Percentiles rank a stretch among this genome's conserved stretches.
Conservation (phyloP, 208 protist species). For the Leishmania guyanensis region DNA sequence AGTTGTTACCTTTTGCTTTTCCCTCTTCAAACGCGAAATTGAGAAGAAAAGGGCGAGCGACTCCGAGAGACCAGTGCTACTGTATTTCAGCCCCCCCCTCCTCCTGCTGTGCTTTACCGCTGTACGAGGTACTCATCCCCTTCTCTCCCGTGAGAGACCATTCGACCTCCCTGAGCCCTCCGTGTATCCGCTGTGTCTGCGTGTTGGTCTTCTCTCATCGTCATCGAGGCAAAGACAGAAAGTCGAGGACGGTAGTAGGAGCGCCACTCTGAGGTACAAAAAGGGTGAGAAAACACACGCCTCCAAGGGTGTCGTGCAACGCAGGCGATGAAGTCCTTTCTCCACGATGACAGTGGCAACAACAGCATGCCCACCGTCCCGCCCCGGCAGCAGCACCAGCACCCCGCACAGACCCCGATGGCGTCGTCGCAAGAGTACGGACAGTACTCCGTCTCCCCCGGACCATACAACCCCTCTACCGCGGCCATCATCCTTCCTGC, state of each 20-base stretch:
- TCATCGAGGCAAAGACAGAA: background rate
- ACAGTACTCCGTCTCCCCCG: background rate
- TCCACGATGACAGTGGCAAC: background rate
- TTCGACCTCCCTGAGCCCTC: no score
- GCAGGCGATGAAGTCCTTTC: conserved; percentile 5
- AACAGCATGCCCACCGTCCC: background rate
- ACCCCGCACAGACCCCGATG: background rate
- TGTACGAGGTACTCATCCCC: no score
- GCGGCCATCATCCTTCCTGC: background rate
- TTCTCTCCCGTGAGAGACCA: no score
- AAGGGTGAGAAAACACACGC: background rate
- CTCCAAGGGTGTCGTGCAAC: background rate
- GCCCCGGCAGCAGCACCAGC: conserved; percentile 1
- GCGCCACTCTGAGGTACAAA: background rate
- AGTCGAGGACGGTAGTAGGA: background rate
- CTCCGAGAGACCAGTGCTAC: background rate
- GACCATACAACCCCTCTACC: background rate
- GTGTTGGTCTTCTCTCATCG: background rate
- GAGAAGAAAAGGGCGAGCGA: background rate
- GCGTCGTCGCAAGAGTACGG: background rate
- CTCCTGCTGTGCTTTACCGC: background rate
- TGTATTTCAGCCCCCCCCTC: background rate
- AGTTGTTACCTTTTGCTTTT: background rate
- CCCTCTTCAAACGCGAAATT: background rate
- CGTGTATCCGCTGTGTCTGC: background rate